phyloP scores from a whole-genome alignment of 83 land plant genomes.

The Thuja plicata region DNA sequence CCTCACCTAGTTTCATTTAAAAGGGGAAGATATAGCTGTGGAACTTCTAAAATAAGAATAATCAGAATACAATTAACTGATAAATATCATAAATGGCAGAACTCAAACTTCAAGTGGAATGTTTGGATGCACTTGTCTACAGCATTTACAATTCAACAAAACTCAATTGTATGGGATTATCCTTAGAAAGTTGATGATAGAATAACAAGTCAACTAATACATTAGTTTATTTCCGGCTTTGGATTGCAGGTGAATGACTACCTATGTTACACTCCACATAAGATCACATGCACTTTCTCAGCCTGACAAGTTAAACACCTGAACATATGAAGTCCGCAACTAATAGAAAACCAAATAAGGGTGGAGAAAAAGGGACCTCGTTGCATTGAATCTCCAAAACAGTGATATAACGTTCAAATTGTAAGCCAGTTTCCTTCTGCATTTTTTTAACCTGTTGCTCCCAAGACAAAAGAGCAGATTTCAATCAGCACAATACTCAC shows the following conservation, averaged over 20 bases:
- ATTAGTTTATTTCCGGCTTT: neutral
- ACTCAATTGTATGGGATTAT: neutral
- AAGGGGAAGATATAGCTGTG: neutral
- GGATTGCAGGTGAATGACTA: neutral
- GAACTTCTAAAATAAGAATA: neutral
- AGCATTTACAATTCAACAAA: neutral
- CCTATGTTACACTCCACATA: neutral
- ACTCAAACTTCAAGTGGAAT: neutral
- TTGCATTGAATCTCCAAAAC: slow-evolving; percentile 71
- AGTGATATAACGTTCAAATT: slow-evolving; percentile 60
- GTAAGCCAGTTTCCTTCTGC: slow-evolving; percentile 79
- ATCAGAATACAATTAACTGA: too few relatives aligned
- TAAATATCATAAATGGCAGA: neutral
- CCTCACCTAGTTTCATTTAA: neutral
- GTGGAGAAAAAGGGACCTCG: slow-evolving; percentile 35
- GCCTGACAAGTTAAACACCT: neutral
- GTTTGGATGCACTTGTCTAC: neutral
- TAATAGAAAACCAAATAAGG: neutral
- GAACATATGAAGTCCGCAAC: neutral
- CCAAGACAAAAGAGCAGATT: neutral
- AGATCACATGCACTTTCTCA: slow-evolving; percentile 2
- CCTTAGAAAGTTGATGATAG: neutral
- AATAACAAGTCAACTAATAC: neutral
- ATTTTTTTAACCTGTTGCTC: slow-evolving; percentile 62
- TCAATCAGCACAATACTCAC: neutral